Evolutionary conservation across 106 monocot species (phyloP), one percentile per base, ranked within the genome.

Genomic region (Dendrobium chrysotoxum): DNA sequence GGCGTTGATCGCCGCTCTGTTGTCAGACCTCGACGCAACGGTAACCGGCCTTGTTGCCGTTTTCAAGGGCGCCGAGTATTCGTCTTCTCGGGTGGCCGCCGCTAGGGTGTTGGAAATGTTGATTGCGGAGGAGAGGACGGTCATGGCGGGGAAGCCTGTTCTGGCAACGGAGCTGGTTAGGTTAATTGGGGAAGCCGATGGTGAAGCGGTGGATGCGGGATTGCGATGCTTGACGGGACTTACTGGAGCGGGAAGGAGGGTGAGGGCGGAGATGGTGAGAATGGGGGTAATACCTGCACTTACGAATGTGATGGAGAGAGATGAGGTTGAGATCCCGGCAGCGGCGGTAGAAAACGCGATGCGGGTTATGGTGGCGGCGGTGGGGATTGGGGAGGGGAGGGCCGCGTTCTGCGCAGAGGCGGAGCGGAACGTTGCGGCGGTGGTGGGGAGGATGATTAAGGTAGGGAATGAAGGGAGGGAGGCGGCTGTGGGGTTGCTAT

Each of bases 401-500:
- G 78, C 67, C 47, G 86, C 82, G 70, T 85, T 88, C 17, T 71
- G 68, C 54, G 79, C 47, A 40, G 79, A 67, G 13, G 46, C 81
- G 1, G 86, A 40, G 58, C 50, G 28, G 39, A 72, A 82, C 16
- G 71, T 87, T n/a, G 77, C 47, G 39, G 75, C 83, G 47, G 66
- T 85, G 35, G 79, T 83, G 21, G 86, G 79, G 39, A 70, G 65
- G 75, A 85, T 90, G 85, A 86, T 86, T 83, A 85, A 80, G 81
- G 82, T 86, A 21, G 86, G 80, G 66, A 28, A 75, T 70, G 88
- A 79, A 30, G 89, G 87, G 18, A 77, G 79, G 72, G 89, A 91
- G 82, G 79, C 82, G 7, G 89, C 88, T 46, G 89, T 89, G 82
- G 87, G 42, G 46, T 80, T 83, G 46, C 85, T 94, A 68, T 91